Percentiles rank a stretch among this genome's conserved stretches.
These are phyloP conservation scores for Shiraia sp. DNA, from an alignment of 2,329 filamentous ascomycete genomes.

Conservation along the genomic window DNA sequence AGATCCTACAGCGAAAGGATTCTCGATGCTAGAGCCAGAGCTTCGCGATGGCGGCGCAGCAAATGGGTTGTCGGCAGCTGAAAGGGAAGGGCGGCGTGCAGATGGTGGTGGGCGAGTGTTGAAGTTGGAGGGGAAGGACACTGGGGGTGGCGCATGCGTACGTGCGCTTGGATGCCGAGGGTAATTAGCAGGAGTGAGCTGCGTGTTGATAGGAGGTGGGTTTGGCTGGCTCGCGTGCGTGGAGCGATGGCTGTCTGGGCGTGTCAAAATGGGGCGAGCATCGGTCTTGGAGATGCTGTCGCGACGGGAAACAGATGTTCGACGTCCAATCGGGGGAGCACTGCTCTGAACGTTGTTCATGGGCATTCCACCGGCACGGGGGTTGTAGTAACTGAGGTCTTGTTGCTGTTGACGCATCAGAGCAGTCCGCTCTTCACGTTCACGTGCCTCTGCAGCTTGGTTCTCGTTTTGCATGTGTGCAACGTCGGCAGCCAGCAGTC, in stretches of 20 bases:
- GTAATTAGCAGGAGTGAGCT: slow-evolving; percentile 17
- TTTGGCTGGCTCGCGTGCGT: slow-evolving; percentile 28
- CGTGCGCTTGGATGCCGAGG: slow-evolving; percentile 20
- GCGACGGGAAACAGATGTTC: slow-evolving; percentile 24
- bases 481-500: slow-evolving; percentile 24
- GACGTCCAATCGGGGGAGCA: slow-evolving; percentile 11
- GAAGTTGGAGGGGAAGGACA: slow-evolving; percentile 22
- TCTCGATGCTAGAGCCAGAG: slow-evolving; percentile 10
- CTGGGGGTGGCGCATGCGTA: slow-evolving; percentile 17
- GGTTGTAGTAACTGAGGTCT: slow-evolving; percentile 27
- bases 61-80: slow-evolving; percentile 22
- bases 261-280: slow-evolving; percentile 13
- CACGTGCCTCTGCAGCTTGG: slow-evolving; percentile 23
- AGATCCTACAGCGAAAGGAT: slow-evolving; percentile 13
- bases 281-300: slow-evolving; percentile 22
- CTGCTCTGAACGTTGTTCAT: too few relatives aligned
- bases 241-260: slow-evolving; percentile 23
- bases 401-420: slow-evolving; percentile 26
- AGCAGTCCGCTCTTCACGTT: slow-evolving; percentile 28
- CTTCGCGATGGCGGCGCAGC: slow-evolving; percentile 13
- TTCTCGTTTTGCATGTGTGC: slow-evolving; percentile 29
- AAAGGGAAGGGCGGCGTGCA: slow-evolving; percentile 24
- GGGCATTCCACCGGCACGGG: slow-evolving; percentile 18
- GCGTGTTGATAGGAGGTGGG: slow-evolving; percentile 18
- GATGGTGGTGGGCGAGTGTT: slow-evolving; percentile 22